Base-by-base conservation (phyloP, 2,329 filamentous ascomycete genomes). In the Verruconis gallopava region DNA sequence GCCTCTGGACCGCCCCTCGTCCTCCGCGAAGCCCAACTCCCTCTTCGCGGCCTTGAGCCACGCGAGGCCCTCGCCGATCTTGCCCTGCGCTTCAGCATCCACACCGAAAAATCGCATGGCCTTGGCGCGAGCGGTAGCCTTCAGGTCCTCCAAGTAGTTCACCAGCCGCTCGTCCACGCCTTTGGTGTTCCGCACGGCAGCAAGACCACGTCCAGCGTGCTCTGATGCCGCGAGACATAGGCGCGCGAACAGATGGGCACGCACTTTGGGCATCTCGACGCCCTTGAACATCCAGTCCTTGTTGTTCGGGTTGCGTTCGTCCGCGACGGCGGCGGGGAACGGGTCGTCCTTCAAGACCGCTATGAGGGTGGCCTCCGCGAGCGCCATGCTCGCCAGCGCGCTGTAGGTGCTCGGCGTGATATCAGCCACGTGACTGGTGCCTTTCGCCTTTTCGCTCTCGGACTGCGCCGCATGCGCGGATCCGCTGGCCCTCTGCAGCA, bases 231-330 rank as follows among this genome's bases (percentile, higher is more conserved):
- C 85, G 9, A 96, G 71, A 56, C 86, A 96, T 5, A 96, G 67
- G 1, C 89, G 72, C 2, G 86, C 86, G 55, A 93, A 93, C 2
- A 98, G 69, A 53, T 93, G 79, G 5, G 85, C 85, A 37, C 89
- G 78, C 14, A 94, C 86, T 55, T 89, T 88, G 21, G 86, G 82
- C 38, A 95, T 84, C 39, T 85, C 77, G 1, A 89, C 85, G 0
- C 85, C 75, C 53, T 82, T 85, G 59, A 91, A 93, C 86, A 96
- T 96, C 89, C 89, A 98, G 50, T 96, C 89, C 47, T 75, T 85
- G 58, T 88, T 85, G 50, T 80, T 77, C 41, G 79, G 75, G 55
- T 93, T 93, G 37, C 88, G 73, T 44, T 80, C 76, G 53, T 93
- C 84, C 1, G 85, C 77, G 2, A 93, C 80, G 4, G 79, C 74